These are phyloP conservation scores for Boletus vinaceobasis DNA, from an alignment of 768 basidiomycete genomes.

Conservation along the genomic window DNA sequence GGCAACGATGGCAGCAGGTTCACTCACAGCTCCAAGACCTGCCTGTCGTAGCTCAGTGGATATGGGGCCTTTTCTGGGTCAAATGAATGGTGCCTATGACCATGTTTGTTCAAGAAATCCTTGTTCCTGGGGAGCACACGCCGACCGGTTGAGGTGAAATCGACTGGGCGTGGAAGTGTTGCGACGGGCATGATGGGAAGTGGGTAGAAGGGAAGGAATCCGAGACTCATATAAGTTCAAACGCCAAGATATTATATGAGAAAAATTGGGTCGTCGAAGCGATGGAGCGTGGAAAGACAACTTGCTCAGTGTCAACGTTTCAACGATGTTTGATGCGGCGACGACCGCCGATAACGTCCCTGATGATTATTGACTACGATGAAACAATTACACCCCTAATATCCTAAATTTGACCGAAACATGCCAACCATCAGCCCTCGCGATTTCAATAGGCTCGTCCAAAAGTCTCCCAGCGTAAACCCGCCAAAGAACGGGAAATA, in stretches of 20 bases:
- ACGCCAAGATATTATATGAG: neutral
- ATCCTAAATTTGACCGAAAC: slow-evolving; percentile 29
- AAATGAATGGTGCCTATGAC: slow-evolving; percentile 63
- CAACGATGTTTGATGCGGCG: neutral
- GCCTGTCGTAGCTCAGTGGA: slow-evolving; percentile 66
- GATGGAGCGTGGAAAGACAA: slow-evolving; percentile 12
- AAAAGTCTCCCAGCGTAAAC: slow-evolving; percentile 43
- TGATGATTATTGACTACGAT: slow-evolving; percentile 7
- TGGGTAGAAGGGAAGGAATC: slow-evolving; percentile 11
- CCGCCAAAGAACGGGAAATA: slow-evolving; percentile 45
- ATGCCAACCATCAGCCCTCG: slow-evolving; percentile 25
- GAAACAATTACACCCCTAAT: slow-evolving; percentile 19
- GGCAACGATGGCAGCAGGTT: neutral
- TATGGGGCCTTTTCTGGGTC: slow-evolving; percentile 78
- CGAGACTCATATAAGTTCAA: slow-evolving; percentile 3
- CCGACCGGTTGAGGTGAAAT: slow-evolving; percentile 27
- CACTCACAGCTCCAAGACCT: slow-evolving; percentile 66
- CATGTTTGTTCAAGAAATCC: slow-evolving; percentile 60
- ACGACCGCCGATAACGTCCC: neutral
- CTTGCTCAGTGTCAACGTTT: neutral
- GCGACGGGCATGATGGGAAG: slow-evolving; percentile 24
- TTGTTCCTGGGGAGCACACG: slow-evolving; percentile 38
- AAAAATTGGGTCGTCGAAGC: neutral
- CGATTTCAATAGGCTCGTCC: slow-evolving; percentile 41
- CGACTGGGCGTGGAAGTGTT: slow-evolving; percentile 14